Evolutionary conservation across 2,329 filamentous ascomycete species (phyloP).

Genomic region (Elsinoe arachidis): DNA sequence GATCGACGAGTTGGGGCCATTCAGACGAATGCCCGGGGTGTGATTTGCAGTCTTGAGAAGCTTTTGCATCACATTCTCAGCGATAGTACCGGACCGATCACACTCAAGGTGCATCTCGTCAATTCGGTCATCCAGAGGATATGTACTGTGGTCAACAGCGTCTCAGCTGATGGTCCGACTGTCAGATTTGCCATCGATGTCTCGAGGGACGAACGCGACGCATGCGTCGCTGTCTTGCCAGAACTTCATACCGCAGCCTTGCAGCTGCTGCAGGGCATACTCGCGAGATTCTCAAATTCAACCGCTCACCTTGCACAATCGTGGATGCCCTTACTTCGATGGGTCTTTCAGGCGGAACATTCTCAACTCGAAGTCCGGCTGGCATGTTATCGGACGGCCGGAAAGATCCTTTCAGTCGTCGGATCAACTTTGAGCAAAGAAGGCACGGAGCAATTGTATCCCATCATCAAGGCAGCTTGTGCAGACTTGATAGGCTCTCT

Average conservation of each 20-base stretch:
- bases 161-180: neutral
- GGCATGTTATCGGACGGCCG: constrained; percentile 52
- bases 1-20: neutral
- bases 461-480: constrained; percentile 61
- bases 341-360: constrained; percentile 55
- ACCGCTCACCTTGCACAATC: constrained; percentile 54
- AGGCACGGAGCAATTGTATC: constrained; percentile 53
- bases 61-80: constrained; percentile 55
- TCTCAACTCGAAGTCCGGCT: constrained; percentile 47
- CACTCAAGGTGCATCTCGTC: constrained; percentile 58
- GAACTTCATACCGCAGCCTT: constrained; percentile 66
- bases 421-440: constrained; percentile 61
- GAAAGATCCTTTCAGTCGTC: constrained; percentile 49
- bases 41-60: constrained; percentile 57
- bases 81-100: constrained; percentile 56
- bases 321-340: constrained; percentile 61
- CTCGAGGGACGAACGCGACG: constrained; percentile 70
- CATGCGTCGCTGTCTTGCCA: constrained; percentile 65
- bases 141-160: constrained; percentile 45
- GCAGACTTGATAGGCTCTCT: constrained; percentile 56
- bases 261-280: constrained; percentile 49
- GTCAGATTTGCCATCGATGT: constrained; percentile 64
- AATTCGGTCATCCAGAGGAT: constrained; percentile 63
- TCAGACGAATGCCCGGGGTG: constrained; percentile 39
- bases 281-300: constrained; percentile 49